Evolutionary conservation across 139 green algal species (phyloP).

Genomic region (Chlorokybus atmophyticus): DNA sequence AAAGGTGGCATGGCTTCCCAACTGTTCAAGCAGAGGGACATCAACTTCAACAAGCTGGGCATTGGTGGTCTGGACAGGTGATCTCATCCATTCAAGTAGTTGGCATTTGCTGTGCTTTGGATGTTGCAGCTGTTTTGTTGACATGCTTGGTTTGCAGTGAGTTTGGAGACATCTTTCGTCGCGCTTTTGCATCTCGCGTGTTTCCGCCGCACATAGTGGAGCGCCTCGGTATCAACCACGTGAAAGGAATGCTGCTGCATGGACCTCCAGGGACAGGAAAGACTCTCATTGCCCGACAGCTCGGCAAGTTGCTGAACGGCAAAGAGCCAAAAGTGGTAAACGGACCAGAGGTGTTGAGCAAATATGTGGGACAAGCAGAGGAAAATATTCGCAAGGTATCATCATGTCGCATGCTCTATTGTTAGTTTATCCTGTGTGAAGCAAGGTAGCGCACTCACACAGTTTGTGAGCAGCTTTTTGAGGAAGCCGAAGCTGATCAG

Average conservation of each 20-base stretch:
- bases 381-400: conserved; percentile 94
- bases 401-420: too few relatives aligned
- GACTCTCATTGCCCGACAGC: conserved; percentile 96
- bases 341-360: conserved; percentile 49
- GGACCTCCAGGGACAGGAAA: conserved; percentile 82
- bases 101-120: too few relatives aligned
- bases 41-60: conserved; percentile 92
- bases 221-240: conserved; percentile 87
- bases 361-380: conserved; percentile 89
- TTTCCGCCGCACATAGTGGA: conserved; percentile 77
- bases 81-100: too few relatives aligned
- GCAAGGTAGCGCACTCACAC: too few relatives aligned
- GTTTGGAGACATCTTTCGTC: conserved; percentile 95
- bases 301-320: conserved; percentile 98
- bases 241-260: conserved; percentile 79
- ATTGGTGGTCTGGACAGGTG: conserved; percentile 78
- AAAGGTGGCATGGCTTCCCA: conserved; percentile 17
- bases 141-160: too few relatives aligned
- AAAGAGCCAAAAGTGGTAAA: conserved; percentile 83
- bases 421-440: too few relatives aligned
- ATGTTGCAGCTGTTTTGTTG: conserved; percentile 36
- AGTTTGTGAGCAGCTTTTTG: too few relatives aligned
- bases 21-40: conserved; percentile 87
- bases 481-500: conserved; percentile 79
- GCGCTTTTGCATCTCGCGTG: conserved; percentile 87